These are phyloP conservation scores for Diaporthe destruens DNA, from an alignment of 2,329 filamentous ascomycete species.

Conservation along the genomic window DNA sequence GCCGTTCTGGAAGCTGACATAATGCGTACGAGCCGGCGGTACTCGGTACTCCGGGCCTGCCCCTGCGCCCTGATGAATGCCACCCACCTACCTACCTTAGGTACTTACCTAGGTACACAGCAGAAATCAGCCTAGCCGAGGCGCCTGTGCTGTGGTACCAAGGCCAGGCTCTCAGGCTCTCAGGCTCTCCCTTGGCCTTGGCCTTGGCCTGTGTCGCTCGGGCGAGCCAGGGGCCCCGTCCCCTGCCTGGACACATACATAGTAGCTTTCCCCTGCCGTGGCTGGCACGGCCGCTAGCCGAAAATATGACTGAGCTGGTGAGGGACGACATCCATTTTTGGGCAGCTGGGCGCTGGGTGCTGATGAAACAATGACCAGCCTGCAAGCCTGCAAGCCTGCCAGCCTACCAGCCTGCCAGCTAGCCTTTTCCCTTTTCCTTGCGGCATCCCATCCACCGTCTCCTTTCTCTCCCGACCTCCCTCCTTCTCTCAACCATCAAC, in stretches of 20 bases:
- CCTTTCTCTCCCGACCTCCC: constrained; percentile 39
- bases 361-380: constrained; percentile 38
- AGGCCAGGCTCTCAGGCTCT: constrained; percentile 1
- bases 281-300: constrained; percentile 30
- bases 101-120: no score
- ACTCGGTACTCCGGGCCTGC: neutral
- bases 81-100: neutral
- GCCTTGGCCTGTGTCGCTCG: neutral
- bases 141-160: neutral
- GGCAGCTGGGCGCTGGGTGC: constrained; percentile 35
- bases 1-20: constrained; percentile 29
- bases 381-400: no score
- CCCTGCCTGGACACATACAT: neutral
- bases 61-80: neutral
- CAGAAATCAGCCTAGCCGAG: neutral
- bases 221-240: neutral
- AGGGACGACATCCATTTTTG: constrained; percentile 31
- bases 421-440: constrained; percentile 39
- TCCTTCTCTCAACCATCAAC: constrained; percentile 47
- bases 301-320: constrained; percentile 15
- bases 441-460: constrained; percentile 43
- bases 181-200: no score
- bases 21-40: constrained; percentile 1
- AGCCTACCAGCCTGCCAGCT: neutral
- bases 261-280: constrained; percentile 3